Evolutionary conservation across 768 basidiomycete genomes (phyloP), one percentile per base, ranked within the genome.

Genomic region (Naganishia vishniacii): DNA sequence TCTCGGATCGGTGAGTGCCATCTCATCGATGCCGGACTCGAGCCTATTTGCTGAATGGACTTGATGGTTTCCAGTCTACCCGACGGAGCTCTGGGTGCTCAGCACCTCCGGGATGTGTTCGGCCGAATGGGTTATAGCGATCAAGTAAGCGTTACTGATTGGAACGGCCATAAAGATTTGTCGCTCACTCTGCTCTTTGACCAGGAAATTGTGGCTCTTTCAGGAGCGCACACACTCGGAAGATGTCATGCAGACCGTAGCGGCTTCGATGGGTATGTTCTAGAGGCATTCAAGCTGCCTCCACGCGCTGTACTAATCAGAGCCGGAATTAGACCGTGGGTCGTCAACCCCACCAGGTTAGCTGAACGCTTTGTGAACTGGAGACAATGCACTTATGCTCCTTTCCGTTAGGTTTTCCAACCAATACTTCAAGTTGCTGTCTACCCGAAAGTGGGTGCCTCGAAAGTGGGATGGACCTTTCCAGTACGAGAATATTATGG

Each of bases 181-280:
- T n/a, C 34, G 31, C 31, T 51, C 16, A 51, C 32, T 7, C n/a
- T 8, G 28, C 25, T 3, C 15, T 29, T 16, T n/a, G 11, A 29
- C 29, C 59, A 73, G 65, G 77, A 78, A 69, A 77, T 78, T 25
- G 77, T 78, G 11, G 77, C 77, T 4, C 67, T 78, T 1, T 77
- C 74, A n/a, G 75, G 75, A 0, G 77, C 77, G 1, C 77, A 78
- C 64, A 69, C 71, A 13, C 62, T 78, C 12, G 76, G 75, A 67
- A 67, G 74, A 58, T 78, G 77, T 51, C 77, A 78, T 63, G 49
- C 71, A 11, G 77, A 78, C 65, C 65, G 77, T 47, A 73, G 71
- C 65, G 77, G 77, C 13, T 78, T 78, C 51, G 77, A 78, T 29
- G 77, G 77, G 53, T 56, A 26, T 23, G 53, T 56, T 5, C 3